Base-by-base conservation (phyloP, 1,284 basidiomycete species). In the Moesziomyces antarcticus region DNA sequence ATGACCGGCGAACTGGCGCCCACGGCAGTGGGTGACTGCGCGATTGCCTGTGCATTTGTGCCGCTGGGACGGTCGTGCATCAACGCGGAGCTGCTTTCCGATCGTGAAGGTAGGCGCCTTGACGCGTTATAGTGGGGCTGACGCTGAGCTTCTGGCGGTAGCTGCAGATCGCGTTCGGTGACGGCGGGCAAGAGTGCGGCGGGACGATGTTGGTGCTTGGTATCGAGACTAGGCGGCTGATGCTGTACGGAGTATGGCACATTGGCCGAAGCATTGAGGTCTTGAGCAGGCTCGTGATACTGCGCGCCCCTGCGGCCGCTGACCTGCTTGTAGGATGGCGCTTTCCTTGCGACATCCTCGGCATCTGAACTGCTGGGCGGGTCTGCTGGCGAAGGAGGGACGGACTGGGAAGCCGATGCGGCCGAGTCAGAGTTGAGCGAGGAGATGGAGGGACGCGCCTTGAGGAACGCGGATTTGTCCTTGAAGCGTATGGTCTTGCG, bases 401-500 rank as follows among this genome's bases (percentile, higher is more conserved):
- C 70, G 22, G 68, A 64, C 14, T 42, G 50, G 14, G 63, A 50
- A 30, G 51, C 20, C 7, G 71, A 65, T 22, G 59, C 45, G 13
- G 68, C 50, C 6, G 62, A 57, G 18, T 69, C 65, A 3, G 57
- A 59, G 3, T 27, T 49, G 24, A 61, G 43, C 3, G 65, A 68
- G 2, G 65, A 65, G 1, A 44, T 40, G 3, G 66, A 68, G 9
- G 65, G 54, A n/a, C 66, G 65, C 33, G 46, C 11, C 45, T 58
- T 64, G 44, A 68, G 54, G 18, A 69, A 69, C 21, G 52, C 48
- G 10, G 65, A 50, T 44, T 69, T 73, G 48, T 69, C 65, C 45
- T 65, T 68, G 57, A 69, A 73, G 18, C 65, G 71, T 14, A 73
- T 73, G 14, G 71, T 61, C 46, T 69, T 73, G 44, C 70, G 61